Base-by-base conservation (phyloP, 208 protist species). In the Crithidia thermophila region DNA sequence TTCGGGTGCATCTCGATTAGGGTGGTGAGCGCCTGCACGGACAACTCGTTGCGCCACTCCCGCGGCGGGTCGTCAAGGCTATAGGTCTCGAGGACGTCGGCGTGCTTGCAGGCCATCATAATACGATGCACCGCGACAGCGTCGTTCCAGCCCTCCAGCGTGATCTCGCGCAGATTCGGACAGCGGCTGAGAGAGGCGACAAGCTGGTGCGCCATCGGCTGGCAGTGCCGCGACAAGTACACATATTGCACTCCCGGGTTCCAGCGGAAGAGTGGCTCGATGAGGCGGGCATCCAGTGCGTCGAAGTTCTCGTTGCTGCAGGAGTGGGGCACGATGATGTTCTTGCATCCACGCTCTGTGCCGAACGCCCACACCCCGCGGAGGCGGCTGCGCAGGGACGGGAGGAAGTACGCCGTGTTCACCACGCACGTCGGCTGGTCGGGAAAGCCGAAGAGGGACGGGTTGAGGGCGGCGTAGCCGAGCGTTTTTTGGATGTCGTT, bases 1-100 rank as follows among this genome's bases (percentile, higher is more conserved):
- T 85, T 87, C 7, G 91, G 91, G 77, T 96, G 88, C 91, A 96
- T 96, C 80, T 96, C 91, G 61, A 93, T 90, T 8, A 96, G 75
- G 3, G 88, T 94, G 2, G 80, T 81, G 31, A 96, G 84, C 1
- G 91, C 88, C 75, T 96, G 88, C 52, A 96, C 88, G 30, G 85
- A 81, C 1, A 96, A 70, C 72, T 96, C 91, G 74, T 91, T 93
- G 60, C 85, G 87, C 87, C 91, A 96, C 34, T 86, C 63, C 3
- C 87, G 81, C 40, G 81, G 82, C 8, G 73, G 67, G 58, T 96
- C 88, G 65, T 91, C 79, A 5, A 86, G 77, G 46, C 81, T 90
- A 66, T 84, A 94, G 5, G 87, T 84, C 57, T 96, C 91, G 21
- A 96, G 51, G 49, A 88, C 75, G 28, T 96, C 87, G n/a, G 81